Percentiles rank a stretch among this genome's conserved stretches.
Conservation (phyloP, 2,329 filamentous ascomycete species). For the Tolypocladium capitatum region DNA sequence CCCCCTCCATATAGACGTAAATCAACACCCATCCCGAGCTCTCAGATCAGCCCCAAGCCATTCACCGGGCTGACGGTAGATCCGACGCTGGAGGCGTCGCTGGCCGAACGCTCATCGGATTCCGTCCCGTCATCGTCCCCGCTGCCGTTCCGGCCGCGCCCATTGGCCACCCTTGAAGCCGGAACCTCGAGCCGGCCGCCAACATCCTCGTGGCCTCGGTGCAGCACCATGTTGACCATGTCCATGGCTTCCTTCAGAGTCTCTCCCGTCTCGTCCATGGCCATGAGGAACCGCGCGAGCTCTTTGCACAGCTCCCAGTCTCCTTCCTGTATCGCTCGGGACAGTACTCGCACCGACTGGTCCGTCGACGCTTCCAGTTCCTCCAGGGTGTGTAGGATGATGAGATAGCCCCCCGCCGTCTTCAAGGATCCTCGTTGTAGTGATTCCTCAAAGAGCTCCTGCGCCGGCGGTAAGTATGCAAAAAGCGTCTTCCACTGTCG, state of each 20-base stretch:
- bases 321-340: slow-evolving; percentile 65
- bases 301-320: slow-evolving; percentile 97
- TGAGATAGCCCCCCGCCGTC: slow-evolving; percentile 90
- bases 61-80: slow-evolving; percentile 17
- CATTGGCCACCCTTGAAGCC: slow-evolving; percentile 14
- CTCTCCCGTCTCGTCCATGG: slow-evolving; percentile 74
- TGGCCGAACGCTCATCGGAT: slow-evolving; percentile 22
- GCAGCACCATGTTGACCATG: slow-evolving; percentile 34
- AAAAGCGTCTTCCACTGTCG: slow-evolving; percentile 93
- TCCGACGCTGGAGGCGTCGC: slow-evolving; percentile 23
- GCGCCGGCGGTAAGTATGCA: slow-evolving; percentile 75
- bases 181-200: slow-evolving; percentile 20
- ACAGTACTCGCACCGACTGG: slow-evolving; percentile 69
- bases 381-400: slow-evolving; percentile 77
- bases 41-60: slow-evolving; percentile 1
- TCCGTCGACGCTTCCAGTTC: slow-evolving; percentile 57
- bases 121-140: slow-evolving; percentile 21
- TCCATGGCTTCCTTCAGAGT: slow-evolving; percentile 63
- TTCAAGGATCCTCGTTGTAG: slow-evolving; percentile 75
- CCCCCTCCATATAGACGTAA: background rate
- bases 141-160: slow-evolving; percentile 14
- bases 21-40: background rate
- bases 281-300: slow-evolving; percentile 84
- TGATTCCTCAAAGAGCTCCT: slow-evolving; percentile 87
- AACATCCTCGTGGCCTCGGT: slow-evolving; percentile 16